A percentile compares a stretch with the other conserved stretches of the same genome.
Evolutionary conservation across 1,284 basidiomycete genomes (phyloP).

Genomic region (Puccinia hordei): DNA sequence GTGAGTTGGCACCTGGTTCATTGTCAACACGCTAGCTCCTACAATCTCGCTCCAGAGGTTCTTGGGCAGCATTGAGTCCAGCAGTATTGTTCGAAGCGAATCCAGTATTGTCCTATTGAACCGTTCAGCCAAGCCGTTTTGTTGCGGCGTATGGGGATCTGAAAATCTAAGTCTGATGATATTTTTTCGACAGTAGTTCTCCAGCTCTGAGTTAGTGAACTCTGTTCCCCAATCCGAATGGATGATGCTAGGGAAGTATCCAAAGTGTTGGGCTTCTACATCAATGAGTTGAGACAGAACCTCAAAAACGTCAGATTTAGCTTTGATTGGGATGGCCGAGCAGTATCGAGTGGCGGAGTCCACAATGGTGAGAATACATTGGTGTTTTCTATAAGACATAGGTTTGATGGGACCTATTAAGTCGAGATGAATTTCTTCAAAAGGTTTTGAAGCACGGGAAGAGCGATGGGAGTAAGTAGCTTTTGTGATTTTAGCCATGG

Average conservation of each 20-base stretch:
- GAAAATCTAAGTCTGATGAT: neutral
- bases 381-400: neutral
- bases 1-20: conserved; percentile 8
- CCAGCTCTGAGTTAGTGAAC: neutral
- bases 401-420: neutral
- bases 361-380: neutral
- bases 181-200: neutral
- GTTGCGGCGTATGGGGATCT: neutral
- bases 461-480: neutral
- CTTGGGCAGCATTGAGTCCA: neutral
- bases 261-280: neutral
- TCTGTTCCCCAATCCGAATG: neutral
- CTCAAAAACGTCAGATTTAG: neutral
- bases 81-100: neutral
- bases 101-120: neutral
- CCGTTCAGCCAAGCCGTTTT: neutral
- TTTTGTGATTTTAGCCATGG: neutral
- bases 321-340: neutral
- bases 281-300: neutral
- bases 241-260: neutral
- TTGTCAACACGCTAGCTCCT: neutral
- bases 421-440: neutral
- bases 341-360: neutral
- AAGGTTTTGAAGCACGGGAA: neutral
- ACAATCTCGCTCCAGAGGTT: neutral